These are phyloP conservation scores for Euphorbia peplus DNA, from an alignment of 345 rosid genomes.

Conservation along the genomic window DNA sequence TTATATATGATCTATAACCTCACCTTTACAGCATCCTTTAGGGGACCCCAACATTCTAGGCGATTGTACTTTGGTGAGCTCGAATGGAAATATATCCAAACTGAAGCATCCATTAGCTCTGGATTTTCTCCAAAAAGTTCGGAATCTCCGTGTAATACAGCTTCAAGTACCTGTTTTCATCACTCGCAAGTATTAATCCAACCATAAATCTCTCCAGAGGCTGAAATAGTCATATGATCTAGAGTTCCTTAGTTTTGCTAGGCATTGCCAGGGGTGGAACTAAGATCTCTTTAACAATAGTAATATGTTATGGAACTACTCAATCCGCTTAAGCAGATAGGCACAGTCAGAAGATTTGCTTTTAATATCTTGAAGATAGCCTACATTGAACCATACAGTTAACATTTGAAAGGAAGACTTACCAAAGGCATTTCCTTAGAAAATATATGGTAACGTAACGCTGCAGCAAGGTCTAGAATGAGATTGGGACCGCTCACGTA, in stretches of 20 bases:
- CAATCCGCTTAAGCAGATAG: neutral
- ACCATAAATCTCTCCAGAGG: no score
- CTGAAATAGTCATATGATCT: no score
- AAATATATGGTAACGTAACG: conserved; percentile 85
- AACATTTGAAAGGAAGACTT: conserved; percentile 21
- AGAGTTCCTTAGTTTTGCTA: no score
- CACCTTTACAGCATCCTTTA: conserved; percentile 75
- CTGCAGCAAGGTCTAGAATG: conserved; percentile 69
- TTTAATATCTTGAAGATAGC: no score
- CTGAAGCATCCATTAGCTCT: conserved; percentile 62
- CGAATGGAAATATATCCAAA: conserved; percentile 86
- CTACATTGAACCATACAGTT: no score
- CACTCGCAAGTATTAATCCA: neutral
- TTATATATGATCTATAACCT: neutral
- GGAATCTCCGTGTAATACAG: conserved; percentile 78
- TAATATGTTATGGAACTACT: neutral
- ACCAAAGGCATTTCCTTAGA: conserved; percentile 92
- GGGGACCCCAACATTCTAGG: conserved; percentile 81
- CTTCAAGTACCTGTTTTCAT: conserved; percentile 64
- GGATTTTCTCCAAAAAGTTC: conserved; percentile 60
- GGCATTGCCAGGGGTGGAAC: no score
- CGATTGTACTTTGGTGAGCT: conserved; percentile 61
- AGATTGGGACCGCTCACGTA: conserved; percentile 75
- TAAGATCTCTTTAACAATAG: no score
- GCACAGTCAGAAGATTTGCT: no score